Evolutionary conservation across 129 eudicot species (phyloP), one percentile per base, ranked within the genome.

Genomic region (Solidago caesia): DNA sequence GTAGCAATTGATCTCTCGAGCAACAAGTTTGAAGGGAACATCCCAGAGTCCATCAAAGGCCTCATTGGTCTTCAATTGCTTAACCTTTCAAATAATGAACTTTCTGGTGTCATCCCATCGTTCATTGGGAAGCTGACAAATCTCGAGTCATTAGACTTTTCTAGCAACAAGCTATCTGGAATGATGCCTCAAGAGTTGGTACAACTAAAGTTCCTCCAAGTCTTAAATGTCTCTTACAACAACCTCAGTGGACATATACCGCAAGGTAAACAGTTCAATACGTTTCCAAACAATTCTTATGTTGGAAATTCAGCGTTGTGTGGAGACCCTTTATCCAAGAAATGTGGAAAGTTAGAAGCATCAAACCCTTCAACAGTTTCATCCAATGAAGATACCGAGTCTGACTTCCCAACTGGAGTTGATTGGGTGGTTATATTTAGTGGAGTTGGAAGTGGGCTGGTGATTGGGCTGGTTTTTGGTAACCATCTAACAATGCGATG

Each of bases 41-140:
- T 85, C 11, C 80, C 89, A 56, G 81, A 55, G 16, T 14, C 61
- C 12, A 46, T 79, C 44, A 62, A 63, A 59, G 13, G 15, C 2
- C 81, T 79, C 2, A 14, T 5, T 7, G 41, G 51, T 10, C 72
- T 83, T 62, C 67, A 67, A 33, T 52, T 53, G 27, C 79, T 83
- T 56, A 79, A 79, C 67, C 75, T 83, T 16, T 83, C 87, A 16
- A 74, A 79, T 46, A 83, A 83, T 49, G 64, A 79, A 7, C 79
- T 83, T 43, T 51, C 13, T 51, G 82, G 77, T 6, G 4, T 0
- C 16, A 71, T 78, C 58, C 72, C 72, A 11, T 13, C 68, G 46
- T 76, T 46, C 5, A 25, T 44, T 29, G 77, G 56, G 43, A 71
- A 42, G 10, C 43, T 82, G 39, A 72, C 8, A 14, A 8, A 41